Evolutionary conservation across 2,329 filamentous ascomycete species (phyloP).

Genomic region (Grosmannia penicillata): DNA sequence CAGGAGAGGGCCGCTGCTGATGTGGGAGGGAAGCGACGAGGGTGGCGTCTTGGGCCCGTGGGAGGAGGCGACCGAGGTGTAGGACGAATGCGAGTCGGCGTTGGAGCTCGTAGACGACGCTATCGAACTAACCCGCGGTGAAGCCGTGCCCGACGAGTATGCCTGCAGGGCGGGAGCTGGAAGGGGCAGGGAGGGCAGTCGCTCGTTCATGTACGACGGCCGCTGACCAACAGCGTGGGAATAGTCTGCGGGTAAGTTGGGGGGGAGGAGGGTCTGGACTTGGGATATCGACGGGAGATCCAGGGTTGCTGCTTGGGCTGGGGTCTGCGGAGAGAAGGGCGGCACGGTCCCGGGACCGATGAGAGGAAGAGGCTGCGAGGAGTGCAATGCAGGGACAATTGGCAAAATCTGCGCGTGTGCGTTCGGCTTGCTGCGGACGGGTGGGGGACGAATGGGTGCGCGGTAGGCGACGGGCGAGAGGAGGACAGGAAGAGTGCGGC

Average conservation of each 20-base stretch:
- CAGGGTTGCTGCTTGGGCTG: slow-evolving; percentile 56
- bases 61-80: slow-evolving; percentile 38
- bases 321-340: not conserved
- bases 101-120: slow-evolving; percentile 41
- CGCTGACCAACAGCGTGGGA: slow-evolving; percentile 45
- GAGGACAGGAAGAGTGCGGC: not conserved
- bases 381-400: too few relatives aligned
- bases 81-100: slow-evolving; percentile 38
- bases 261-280: slow-evolving; percentile 64
- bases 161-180: slow-evolving; percentile 50
- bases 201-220: slow-evolving; percentile 55
- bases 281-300: slow-evolving; percentile 80
- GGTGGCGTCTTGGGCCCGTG: slow-evolving; percentile 57
- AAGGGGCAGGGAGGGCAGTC: slow-evolving; percentile 55
- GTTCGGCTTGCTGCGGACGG: too few relatives aligned
- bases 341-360: not conserved
- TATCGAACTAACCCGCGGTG: slow-evolving; percentile 63
- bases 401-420: too few relatives aligned
- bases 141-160: slow-evolving; percentile 57
- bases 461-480: too few relatives aligned
- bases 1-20: not conserved
- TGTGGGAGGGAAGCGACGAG: slow-evolving; percentile 43
- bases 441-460: not conserved
- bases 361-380: not conserved
- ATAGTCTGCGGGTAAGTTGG: slow-evolving; percentile 58